Evolutionary conservation across 202 grass and related monocot genomes (phyloP), one percentile per base, ranked within the genome.

Genomic region (Panicum hallii): DNA sequence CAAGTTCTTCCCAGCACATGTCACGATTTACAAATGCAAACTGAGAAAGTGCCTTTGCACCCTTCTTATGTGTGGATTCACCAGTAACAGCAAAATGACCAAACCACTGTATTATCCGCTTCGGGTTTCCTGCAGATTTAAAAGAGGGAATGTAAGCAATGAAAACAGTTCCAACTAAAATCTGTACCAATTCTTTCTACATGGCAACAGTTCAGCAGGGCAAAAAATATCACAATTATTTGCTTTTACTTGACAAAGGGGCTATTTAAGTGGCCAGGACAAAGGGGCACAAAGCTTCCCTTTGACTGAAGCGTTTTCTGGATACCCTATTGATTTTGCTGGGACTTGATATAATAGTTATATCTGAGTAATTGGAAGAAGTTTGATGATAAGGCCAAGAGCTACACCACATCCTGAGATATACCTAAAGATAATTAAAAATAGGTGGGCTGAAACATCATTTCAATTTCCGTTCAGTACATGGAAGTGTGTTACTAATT

Each of bases 11-110:
- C 95, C 95, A 98, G 80, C 68, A 95, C 74, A 90, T 75, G 64
- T 98, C 88, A 49, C 95, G 91, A 66, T 98, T 95, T 36, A 91
- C 70, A 88, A 98, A 98, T 65, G 93, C 91, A 87, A 90, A 98
- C 58, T 90, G 89, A 54, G 95, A 88, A 84, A 95, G 75, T 67
- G 93, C 92, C 83, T 91, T 89, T 26, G 90, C 87, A 45, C 95
- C 95, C 22, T 87, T 93, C 82, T 82, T 93, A 79, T 98, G 95
- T 36, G 80, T 87, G 3, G 84, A 98, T 82, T 95, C 91, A 43
- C 91, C 84, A 73, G 85, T 74, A 79, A 87, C 70, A 78, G 95
- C 71, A 11, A 98, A 98, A 84, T 95, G 89, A 68, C 89, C 84
- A 89, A 98, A 95, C 95, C 92, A 98, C 40, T 90, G 90, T 74